Conservation (phyloP, 2,329 filamentous ascomycete genomes). For the Plenodomus biglobosus region DNA sequence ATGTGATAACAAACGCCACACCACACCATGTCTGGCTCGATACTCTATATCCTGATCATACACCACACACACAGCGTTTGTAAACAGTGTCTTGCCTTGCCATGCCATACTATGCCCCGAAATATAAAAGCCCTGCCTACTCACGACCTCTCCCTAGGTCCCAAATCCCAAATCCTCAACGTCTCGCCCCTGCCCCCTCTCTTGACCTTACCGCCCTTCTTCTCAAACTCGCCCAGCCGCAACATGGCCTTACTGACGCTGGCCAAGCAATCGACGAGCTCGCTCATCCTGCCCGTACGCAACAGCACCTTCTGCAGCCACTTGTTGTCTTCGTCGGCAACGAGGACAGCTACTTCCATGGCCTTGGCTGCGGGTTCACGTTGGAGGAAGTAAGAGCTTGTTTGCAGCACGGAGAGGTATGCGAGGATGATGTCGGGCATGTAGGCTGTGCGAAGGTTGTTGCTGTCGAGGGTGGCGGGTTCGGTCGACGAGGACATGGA, state of each 20-base stretch:
- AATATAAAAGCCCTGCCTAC: background rate
- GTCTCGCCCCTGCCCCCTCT: constrained; percentile 48
- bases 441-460: constrained; percentile 73
- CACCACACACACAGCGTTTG: no score
- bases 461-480: constrained; percentile 52
- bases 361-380: constrained; percentile 77
- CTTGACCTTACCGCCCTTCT: constrained; percentile 46
- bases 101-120: no score
- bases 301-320: constrained; percentile 45
- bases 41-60: no score
- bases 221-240: constrained; percentile 47
- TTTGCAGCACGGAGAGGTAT: constrained; percentile 79
- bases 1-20: no score
- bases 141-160: constrained; percentile 13
- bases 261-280: constrained; percentile 64
- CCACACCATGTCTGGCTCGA: no score
- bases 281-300: constrained; percentile 47
- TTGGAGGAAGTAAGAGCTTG: constrained; percentile 71
- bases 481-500: constrained; percentile 14
- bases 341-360: constrained; percentile 78
- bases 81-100: no score
- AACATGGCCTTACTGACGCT: constrained; percentile 72
- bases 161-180: constrained; percentile 48
- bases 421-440: constrained; percentile 83
- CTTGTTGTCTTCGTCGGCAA: constrained; percentile 55